Evolutionary conservation across 495 filamentous ascomycete species (phyloP).

Genomic region (Friedmanniomyces simplex): DNA sequence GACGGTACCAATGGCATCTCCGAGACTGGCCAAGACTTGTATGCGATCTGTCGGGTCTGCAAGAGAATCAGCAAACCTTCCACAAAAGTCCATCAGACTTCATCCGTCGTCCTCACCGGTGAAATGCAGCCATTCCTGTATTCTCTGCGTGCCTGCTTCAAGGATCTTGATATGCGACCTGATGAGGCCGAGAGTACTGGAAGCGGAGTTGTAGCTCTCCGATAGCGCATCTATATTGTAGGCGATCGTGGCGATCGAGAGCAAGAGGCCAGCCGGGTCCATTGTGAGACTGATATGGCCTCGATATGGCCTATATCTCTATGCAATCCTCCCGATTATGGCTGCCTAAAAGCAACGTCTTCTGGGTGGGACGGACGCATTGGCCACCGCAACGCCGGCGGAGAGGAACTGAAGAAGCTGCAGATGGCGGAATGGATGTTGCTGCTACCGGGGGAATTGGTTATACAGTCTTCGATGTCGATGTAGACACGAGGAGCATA

Average conservation of each 20-base stretch:
- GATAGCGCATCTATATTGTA: neutral
- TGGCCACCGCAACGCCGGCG: no score
- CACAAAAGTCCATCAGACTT: no score
- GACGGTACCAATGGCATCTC: constrained; percentile 5
- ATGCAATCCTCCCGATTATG: no score
- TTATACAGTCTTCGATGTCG: no score
- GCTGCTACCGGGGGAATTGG: no score
- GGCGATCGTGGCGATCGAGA: neutral
- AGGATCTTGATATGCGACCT: neutral
- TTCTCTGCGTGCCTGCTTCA: neutral
- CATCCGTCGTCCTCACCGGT: neutral
- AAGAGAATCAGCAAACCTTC: neutral
- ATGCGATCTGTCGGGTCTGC: neutral
- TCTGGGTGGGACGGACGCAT: no score
- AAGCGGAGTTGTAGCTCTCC: constrained; percentile 2
- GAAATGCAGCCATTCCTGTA: constrained; percentile 15
- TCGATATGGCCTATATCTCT: no score
- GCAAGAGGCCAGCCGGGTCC: constrained; percentile 8
- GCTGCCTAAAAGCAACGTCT: no score
- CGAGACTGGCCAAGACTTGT: neutral
- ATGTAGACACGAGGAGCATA: no score
- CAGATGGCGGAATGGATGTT: no score
- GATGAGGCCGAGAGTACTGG: neutral
- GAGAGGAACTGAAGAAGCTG: no score
- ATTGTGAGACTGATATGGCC: neutral